Percentiles rank a stretch among this genome's conserved stretches.
Conservation (phyloP, 805 yeast species). For the Saturnispora diversa region DNA sequence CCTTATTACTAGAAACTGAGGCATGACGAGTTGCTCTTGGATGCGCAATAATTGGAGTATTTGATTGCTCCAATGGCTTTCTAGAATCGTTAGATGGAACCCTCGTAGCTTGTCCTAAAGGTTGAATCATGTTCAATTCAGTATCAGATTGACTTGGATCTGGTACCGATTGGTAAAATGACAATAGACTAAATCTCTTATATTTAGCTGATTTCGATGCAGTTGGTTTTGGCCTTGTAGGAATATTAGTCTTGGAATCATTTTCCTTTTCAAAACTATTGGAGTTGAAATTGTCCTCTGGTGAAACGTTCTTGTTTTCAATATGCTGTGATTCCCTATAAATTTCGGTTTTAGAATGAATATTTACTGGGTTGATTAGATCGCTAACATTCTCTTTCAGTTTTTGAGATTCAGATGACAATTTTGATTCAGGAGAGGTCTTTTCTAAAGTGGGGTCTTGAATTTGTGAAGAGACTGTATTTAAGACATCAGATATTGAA, state of each 20-base stretch:
- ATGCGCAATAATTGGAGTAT: slow-evolving; percentile 5
- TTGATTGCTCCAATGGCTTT: slow-evolving; percentile 16
- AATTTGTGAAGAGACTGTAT: slow-evolving; percentile 19
- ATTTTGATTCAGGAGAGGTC: slow-evolving; percentile 1
- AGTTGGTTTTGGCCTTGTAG: not conserved
- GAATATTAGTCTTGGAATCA: not conserved
- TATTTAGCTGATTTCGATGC: slow-evolving; percentile 14
- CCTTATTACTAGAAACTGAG: slow-evolving; percentile 1
- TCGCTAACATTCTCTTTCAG: slow-evolving; percentile 5
- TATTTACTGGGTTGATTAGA: slow-evolving; percentile 4
- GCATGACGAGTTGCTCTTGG: slow-evolving; percentile 5
- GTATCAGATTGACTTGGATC: slow-evolving; percentile 15
- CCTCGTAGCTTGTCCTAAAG: not conserved
- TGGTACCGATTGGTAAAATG: slow-evolving; percentile 22
- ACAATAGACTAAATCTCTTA: slow-evolving; percentile 29
- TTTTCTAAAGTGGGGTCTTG: not conserved
- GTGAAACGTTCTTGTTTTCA: not conserved
- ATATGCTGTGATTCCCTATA: not conserved
- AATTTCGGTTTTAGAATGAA: slow-evolving; percentile 4
- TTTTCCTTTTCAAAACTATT: slow-evolving; percentile 11
- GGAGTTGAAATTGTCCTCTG: not conserved
- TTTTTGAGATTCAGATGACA: slow-evolving; percentile 4
- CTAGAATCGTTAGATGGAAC: not conserved
- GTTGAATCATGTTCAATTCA: not conserved
- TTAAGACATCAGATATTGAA: slow-evolving; percentile 29